These are phyloP conservation scores for Gaultheria prostrata DNA, from an alignment of 148 eudicot genomes.

Conservation along the genomic window DNA sequence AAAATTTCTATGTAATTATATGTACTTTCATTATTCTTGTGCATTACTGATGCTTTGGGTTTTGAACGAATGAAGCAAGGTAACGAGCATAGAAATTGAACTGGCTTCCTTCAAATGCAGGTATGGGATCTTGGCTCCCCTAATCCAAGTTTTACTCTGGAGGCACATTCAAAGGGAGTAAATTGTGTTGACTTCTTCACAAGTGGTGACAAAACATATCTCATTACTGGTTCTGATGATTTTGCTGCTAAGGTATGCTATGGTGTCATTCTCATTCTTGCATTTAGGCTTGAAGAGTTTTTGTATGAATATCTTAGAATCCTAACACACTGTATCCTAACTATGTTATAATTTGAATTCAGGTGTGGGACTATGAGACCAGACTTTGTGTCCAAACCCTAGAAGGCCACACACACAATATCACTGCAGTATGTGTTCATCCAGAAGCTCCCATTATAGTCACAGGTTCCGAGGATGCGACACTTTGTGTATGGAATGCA, in stretches of 20 bases:
- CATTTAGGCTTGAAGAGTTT: not conserved
- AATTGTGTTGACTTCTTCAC: constrained; percentile 67
- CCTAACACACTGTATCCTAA: not conserved
- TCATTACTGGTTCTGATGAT: constrained; percentile 77
- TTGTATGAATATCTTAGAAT: not conserved
- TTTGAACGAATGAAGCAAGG: too few species aligned
- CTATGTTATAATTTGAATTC: not conserved
- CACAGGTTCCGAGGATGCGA: constrained; percentile 84
- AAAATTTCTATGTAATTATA: too few species aligned
- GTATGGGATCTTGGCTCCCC: constrained; percentile 70
- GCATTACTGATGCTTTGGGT: too few species aligned
- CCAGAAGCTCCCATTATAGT: constrained; percentile 69
- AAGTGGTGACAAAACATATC: constrained; percentile 49
- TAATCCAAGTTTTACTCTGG: constrained; percentile 51
- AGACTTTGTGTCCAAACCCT: constrained; percentile 70
- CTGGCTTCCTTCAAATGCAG: constrained; percentile 20
- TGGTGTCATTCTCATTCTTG: not conserved
- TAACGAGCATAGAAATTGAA: too few species aligned
- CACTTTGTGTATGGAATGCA: constrained; percentile 68
- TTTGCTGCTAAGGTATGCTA: constrained; percentile 51
- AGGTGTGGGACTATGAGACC: constrained; percentile 85
- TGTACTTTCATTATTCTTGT: too few species aligned
- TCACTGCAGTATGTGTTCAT: constrained; percentile 65
- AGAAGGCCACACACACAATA: constrained; percentile 82
- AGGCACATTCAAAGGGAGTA: constrained; percentile 66